These are phyloP conservation scores for Aspergillus asperescens DNA, from an alignment of 495 filamentous ascomycete genomes.

Conservation along the genomic window DNA sequence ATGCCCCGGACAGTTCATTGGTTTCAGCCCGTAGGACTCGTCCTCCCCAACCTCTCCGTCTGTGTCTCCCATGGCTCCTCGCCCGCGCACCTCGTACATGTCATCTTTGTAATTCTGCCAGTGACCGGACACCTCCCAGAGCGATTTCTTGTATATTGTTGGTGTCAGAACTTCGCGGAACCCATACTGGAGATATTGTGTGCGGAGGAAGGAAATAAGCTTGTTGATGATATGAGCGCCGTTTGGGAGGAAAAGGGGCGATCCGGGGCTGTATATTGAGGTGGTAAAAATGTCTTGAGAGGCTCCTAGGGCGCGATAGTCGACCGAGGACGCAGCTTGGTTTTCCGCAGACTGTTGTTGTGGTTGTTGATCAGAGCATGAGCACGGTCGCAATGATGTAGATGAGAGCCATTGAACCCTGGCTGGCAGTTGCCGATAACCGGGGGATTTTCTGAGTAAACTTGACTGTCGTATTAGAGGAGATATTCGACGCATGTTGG, in stretches of 20 bases:
- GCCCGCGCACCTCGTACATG: constrained; percentile 82
- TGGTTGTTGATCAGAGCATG: constrained; percentile 32
- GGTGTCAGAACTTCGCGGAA: constrained; percentile 91
- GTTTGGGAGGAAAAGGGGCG: constrained; percentile 81
- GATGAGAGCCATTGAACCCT: constrained; percentile 33
- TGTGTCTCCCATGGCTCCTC: constrained; percentile 46
- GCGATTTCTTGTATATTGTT: constrained; percentile 84
- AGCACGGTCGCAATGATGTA: constrained; percentile 30
- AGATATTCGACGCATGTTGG: constrained; percentile 21
- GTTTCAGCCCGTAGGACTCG: constrained; percentile 85
- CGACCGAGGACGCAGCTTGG: constrained; percentile 29
- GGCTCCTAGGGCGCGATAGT: constrained; percentile 68
- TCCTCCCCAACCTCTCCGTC: constrained; percentile 51
- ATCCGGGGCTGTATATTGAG: constrained; percentile 76
- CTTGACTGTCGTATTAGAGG: constrained; percentile 7
- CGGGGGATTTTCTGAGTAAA: neutral
- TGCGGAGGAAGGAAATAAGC: constrained; percentile 75
- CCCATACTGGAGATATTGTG: constrained; percentile 81
- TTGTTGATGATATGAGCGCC: constrained; percentile 86
- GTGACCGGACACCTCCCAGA: constrained; percentile 88
- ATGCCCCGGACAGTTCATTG: constrained; percentile 96
- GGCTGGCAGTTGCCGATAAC: neutral
- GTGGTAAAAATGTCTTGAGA: constrained; percentile 74
- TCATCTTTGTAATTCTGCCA: constrained; percentile 92
- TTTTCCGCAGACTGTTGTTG: constrained; percentile 13